Base-by-base conservation (phyloP, 1,284 basidiomycete species). In the Abortiporus biennis region DNA sequence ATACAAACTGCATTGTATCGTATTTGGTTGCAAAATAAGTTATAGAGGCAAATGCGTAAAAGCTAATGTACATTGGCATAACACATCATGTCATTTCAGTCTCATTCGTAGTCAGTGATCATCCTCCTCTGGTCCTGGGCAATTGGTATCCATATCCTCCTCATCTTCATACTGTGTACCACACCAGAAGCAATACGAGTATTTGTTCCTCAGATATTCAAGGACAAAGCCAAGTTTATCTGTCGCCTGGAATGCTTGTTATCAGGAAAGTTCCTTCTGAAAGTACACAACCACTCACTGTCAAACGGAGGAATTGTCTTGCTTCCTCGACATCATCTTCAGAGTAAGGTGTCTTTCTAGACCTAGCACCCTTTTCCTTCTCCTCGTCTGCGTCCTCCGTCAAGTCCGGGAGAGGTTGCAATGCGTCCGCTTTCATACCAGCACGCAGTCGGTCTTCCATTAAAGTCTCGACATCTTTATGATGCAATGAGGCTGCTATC, bases 101-200 rank as follows among this genome's bases (percentile, higher is more conserved):
- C n/a, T 9, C n/a, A 29, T 29, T 29, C 9, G 27, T 9, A 9
- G n/a, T 9, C 27, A 29, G 57, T 92, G 90, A 41, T 76, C 77
- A 24, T 88, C 85, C 59, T 92, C 90, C 29, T 77, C 73, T 27
- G 67, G 58, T 2, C 90, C 89, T 3, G 89, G 89, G 61, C 89
- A 92, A 42, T 80, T 69, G 31, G 56, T 59, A 42, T 65, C 65
- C 66, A 92, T 65, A 42, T 89, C 84, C 20, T 76, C 72, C 9
- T 62, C 58, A 48, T 71, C 67, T 15, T 74, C 68, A 57, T 91
- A 92, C 52, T 78, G 72, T 4, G 80, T 75, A 6, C 90, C 89
- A 57, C 90, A 92, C 85, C 87, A 92, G 60, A 91, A 89, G 57
- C 90, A 92, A 59, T 92, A 92, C 13, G 67, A 59, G 57, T 85